Percentiles rank a stretch among this genome's conserved stretches.
phyloP scores from a whole-genome alignment of 2,329 filamentous ascomycete species.

The Sclerotinia borealis region DNA sequence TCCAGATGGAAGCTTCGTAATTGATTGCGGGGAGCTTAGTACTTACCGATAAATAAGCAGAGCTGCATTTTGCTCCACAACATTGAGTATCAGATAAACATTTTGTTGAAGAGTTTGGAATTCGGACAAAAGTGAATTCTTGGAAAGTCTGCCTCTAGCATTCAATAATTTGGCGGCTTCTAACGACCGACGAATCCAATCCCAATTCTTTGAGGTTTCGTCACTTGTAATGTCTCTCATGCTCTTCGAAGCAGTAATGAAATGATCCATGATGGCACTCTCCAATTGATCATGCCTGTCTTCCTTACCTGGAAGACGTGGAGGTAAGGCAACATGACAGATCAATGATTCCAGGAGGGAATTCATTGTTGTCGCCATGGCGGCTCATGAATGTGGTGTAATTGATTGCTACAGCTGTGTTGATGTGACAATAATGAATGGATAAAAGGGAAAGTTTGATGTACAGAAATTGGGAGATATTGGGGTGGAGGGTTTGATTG shows the following conservation, averaged over 20 bases:
- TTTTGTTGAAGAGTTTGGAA: conserved; percentile 30
- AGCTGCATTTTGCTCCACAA: conserved; percentile 45
- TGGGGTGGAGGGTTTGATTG: background rate
- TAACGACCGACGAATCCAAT: conserved; percentile 16
- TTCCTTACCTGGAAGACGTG: conserved; percentile 19
- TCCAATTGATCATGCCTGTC: conserved; percentile 16
- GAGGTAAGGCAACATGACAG: conserved; percentile 22
- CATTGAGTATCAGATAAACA: conserved; percentile 37
- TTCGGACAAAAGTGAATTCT: conserved; percentile 25
- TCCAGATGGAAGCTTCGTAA: background rate
- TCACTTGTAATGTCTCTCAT: conserved; percentile 5
- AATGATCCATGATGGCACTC: conserved; percentile 5
- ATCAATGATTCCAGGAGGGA: conserved; percentile 17
- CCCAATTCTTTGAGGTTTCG: background rate
- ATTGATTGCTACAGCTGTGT: background rate
- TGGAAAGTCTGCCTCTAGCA: conserved; percentile 17
- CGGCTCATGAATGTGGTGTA: background rate
- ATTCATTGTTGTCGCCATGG: background rate
- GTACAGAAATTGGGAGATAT: background rate
- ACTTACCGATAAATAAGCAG: conserved; percentile 38
- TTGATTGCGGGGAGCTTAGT: conserved; percentile 14
- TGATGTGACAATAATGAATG: background rate
- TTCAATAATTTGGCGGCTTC: conserved; percentile 15
- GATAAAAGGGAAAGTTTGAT: background rate
- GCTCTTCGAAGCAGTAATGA: conserved; percentile 9